Conservation (phyloP, 2,329 filamentous ascomycete genomes). For the Ophiostoma ulmi region DNA sequence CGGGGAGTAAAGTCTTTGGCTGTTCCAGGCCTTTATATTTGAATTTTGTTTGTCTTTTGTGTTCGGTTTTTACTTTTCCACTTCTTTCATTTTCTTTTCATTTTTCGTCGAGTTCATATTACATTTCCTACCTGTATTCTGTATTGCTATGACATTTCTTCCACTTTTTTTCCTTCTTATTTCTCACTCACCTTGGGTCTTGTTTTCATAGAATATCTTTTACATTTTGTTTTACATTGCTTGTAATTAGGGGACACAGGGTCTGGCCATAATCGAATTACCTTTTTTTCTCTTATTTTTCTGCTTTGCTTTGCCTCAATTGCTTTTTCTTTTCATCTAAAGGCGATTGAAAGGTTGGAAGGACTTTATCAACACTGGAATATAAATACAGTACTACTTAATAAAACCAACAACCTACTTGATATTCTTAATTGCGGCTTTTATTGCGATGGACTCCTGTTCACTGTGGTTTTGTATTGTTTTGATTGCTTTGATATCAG, state of each 20-base stretch:
- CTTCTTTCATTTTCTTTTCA: neutral
- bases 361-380: neutral
- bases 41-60: neutral
- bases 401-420: no score
- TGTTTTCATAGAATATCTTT: conserved; percentile 10
- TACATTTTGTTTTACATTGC: neutral
- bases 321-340: neutral
- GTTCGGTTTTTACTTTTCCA: neutral
- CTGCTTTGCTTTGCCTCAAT: neutral
- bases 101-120: conserved; percentile 5
- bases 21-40: neutral
- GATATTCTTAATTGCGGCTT: no score
- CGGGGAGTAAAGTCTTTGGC: conserved; percentile 40
- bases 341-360: neutral
- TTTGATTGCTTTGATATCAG: no score
- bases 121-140: neutral
- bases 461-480: no score
- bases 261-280: neutral
- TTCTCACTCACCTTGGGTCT: neutral
- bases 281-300: neutral
- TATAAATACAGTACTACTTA: no score
- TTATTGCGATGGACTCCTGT: no score
- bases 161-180: neutral
- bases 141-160: conserved; percentile 8
- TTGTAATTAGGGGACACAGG: conserved; percentile 4